Percentiles rank a stretch among this genome's conserved stretches.
These are phyloP conservation scores for Dendrobium huoshanense DNA, from an alignment of 106 monocot genomes.

Conservation along the genomic window DNA sequence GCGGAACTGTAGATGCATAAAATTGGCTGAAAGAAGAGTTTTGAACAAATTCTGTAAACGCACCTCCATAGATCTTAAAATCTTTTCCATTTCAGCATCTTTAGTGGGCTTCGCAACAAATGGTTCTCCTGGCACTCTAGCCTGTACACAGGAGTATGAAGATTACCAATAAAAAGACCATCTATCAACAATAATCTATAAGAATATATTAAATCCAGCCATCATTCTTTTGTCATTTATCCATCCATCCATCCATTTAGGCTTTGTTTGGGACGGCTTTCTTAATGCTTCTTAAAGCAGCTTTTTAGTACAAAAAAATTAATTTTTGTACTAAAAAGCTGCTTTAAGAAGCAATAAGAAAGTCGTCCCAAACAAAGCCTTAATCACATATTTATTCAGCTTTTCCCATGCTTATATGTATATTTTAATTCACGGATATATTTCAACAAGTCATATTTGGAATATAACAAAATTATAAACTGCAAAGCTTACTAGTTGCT, in stretches of 20 bases:
- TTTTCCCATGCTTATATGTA: no score
- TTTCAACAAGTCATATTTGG: not conserved
- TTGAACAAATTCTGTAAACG: not conserved
- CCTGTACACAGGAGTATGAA: conserved; percentile 26
- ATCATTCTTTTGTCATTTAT: not conserved
- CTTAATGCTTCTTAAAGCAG: no score
- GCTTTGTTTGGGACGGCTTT: no score
- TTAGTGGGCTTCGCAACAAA: conserved; percentile 80
- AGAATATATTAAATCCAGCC: not conserved
- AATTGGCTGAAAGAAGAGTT: not conserved
- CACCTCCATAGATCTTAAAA: conserved; percentile 94
- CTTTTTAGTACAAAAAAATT: no score
- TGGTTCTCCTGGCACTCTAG: conserved; percentile 69
- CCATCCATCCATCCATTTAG: no score
- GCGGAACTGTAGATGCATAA: not conserved
- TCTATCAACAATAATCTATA: no score
- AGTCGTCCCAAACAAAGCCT: no score
- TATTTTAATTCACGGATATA: no score
- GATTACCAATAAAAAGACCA: no score
- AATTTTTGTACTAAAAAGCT: no score
- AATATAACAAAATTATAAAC: not conserved
- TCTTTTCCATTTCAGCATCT: conserved; percentile 98
- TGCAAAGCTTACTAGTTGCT: not conserved
- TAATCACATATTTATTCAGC: no score
- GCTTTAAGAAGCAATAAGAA: no score